A percentile compares a stretch with the other conserved stretches of the same genome.
Conservation (phyloP, 2,329 filamentous ascomycete genomes). For the Tolypocladium nubicola region DNA sequence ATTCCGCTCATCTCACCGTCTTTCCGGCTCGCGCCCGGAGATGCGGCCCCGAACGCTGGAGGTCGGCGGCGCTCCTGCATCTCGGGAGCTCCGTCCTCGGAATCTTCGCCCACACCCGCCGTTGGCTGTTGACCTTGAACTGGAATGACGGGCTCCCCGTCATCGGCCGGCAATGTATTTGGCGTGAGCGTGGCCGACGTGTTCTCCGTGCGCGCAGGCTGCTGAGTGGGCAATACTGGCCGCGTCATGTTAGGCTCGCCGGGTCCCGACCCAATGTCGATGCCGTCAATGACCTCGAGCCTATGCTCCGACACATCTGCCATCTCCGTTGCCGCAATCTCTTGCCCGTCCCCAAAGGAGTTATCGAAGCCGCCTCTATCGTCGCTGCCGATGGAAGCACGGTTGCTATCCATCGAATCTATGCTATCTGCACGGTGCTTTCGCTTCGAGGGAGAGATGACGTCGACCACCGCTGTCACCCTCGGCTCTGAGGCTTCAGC, state of each 20-base stretch:
- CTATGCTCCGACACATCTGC: conserved; percentile 9
- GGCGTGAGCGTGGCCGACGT: conserved; percentile 15
- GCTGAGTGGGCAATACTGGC: conserved; percentile 5
- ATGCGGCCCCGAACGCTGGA: conserved; percentile 13
- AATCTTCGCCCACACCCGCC: background rate
- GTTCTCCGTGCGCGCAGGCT: conserved; percentile 9
- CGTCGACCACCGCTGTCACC: conserved; percentile 19
- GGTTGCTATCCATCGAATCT: conserved; percentile 36
- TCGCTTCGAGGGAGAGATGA: conserved; percentile 33
- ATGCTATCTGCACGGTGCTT: conserved; percentile 34
- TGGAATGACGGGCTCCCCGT: conserved; percentile 3
- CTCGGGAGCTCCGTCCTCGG: conserved; percentile 22
- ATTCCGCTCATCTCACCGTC: conserved; percentile 14
- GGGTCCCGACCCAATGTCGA: conserved; percentile 1
- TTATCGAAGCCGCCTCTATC: conserved; percentile 19
- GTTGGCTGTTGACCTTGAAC: background rate
- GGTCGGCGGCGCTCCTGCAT: conserved; percentile 31
- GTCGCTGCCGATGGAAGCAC: conserved; percentile 32
- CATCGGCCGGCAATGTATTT: conserved; percentile 12
- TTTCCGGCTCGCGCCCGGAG: conserved; percentile 9
- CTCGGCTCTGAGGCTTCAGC: conserved; percentile 10
- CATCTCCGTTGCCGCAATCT: conserved; percentile 14
- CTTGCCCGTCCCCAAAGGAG: conserved; percentile 17
- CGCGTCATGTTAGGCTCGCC: conserved; percentile 6
- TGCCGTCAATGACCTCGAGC: conserved; percentile 1